phyloP scores from a whole-genome alignment of 73 alveolate genomes.

The Breviolum minutum region DNA sequence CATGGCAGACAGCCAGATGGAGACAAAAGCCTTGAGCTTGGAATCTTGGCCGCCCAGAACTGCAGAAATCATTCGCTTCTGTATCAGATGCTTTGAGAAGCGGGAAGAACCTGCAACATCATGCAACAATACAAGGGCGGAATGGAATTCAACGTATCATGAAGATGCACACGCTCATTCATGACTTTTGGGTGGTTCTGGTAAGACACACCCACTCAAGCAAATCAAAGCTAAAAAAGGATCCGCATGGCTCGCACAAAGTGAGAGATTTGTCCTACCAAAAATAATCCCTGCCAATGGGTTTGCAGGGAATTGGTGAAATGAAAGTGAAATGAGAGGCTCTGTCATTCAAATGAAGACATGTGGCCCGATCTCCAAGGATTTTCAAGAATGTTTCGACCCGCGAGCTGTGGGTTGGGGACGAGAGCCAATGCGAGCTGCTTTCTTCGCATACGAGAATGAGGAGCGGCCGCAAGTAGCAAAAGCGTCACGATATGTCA shows the following conservation, averaged over 20 bases:
- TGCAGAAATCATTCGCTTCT: background rate
- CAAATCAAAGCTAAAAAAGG: background rate
- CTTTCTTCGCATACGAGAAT: slow-evolving; percentile 71
- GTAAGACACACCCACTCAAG: background rate
- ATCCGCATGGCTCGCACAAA: too few relatives aligned
- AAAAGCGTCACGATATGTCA: background rate
- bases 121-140: too few relatives aligned
- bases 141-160: too few relatives aligned
- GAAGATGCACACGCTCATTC: too few relatives aligned
- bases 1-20: background rate
- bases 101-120: background rate
- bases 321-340: too few relatives aligned
- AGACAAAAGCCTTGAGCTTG: background rate
- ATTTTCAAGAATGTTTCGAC: slow-evolving; percentile 57
- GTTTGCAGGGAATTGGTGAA: too few relatives aligned
- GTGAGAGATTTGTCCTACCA: too few relatives aligned
- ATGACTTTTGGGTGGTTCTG: background rate
- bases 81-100: background rate
- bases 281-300: too few relatives aligned
- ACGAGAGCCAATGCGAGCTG: slow-evolving; percentile 42
- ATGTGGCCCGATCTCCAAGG: background rate
- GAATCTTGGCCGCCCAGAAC: background rate
- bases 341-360: background rate
- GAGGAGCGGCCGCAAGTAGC: background rate
- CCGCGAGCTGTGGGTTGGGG: slow-evolving; percentile 61